A percentile compares a stretch with the other conserved stretches of the same genome.
These are phyloP conservation scores for Xylariaceae sp. DNA, from an alignment of 2,329 filamentous ascomycete species.

Conservation along the genomic window DNA sequence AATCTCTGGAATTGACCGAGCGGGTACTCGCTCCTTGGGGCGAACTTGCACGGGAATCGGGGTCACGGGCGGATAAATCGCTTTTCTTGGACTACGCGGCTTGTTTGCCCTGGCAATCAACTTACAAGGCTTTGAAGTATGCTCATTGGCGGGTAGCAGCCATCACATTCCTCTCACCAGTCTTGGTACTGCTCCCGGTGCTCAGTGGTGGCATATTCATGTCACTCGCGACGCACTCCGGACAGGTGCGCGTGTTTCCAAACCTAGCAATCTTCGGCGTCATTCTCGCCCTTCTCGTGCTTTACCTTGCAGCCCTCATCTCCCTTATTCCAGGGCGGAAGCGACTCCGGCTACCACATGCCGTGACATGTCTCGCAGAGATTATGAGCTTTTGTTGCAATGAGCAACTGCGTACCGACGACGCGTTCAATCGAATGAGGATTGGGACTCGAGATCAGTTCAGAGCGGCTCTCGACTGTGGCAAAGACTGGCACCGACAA, in stretches of 20 bases:
- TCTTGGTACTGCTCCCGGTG: slow-evolving; percentile 61
- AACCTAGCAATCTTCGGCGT: slow-evolving; percentile 70
- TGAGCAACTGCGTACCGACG: slow-evolving; percentile 66
- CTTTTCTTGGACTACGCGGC: slow-evolving; percentile 69
- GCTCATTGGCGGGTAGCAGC: slow-evolving; percentile 63
- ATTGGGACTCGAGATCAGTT: slow-evolving; percentile 60
- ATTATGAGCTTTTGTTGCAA: slow-evolving; percentile 73
- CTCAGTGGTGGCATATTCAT: slow-evolving; percentile 70
- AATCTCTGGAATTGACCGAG: slow-evolving; percentile 62
- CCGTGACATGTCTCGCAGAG: slow-evolving; percentile 68
- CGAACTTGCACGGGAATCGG: slow-evolving; percentile 53
- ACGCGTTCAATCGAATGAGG: slow-evolving; percentile 65
- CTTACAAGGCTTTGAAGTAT: slow-evolving; percentile 54
- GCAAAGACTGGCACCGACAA: slow-evolving; percentile 41
- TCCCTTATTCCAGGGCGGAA: slow-evolving; percentile 58
- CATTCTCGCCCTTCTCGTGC: slow-evolving; percentile 64
- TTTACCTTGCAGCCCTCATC: slow-evolving; percentile 64
- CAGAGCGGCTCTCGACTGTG: slow-evolving; percentile 61
- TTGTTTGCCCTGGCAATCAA: slow-evolving; percentile 58
- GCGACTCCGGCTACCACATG: slow-evolving; percentile 67
- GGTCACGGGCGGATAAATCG: slow-evolving; percentile 58
- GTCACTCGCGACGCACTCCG: slow-evolving; percentile 57
- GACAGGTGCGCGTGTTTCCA: slow-evolving; percentile 62
- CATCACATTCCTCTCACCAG: slow-evolving; percentile 54
- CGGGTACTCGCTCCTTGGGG: slow-evolving; percentile 68